Percentiles rank a stretch among this genome's conserved stretches.
Conservation (phyloP, 2,329 filamentous ascomycete species). For the Xylaria sp. region DNA sequence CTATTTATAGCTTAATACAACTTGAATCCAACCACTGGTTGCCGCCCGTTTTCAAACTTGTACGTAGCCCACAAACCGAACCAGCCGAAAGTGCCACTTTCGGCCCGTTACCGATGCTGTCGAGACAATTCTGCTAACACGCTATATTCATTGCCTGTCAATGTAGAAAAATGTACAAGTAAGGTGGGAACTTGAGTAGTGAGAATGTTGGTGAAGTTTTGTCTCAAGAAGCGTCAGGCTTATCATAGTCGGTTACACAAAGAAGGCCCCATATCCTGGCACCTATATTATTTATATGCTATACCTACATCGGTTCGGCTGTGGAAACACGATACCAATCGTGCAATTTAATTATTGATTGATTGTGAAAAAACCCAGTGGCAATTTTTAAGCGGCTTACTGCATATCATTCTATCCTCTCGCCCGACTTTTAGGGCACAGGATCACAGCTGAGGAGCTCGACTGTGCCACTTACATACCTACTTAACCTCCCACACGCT, state of each 20-base stretch:
- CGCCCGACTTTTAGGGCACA: not conserved
- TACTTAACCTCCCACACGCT: not conserved
- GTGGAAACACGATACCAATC: not conserved
- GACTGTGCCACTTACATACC: not conserved
- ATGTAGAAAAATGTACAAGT: not conserved
- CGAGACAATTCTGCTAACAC: slow-evolving; percentile 4
- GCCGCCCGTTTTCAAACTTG: not conserved
- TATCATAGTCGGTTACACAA: not conserved
- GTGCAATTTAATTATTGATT: not conserved
- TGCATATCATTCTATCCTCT: not conserved
- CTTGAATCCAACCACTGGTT: not conserved
- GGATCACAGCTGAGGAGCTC: not conserved
- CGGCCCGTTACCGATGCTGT: not conserved
- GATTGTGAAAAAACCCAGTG: not conserved
- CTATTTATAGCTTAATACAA: not conserved
- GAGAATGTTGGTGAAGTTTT: not conserved
- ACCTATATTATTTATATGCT: not conserved
- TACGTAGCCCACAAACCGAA: not conserved
- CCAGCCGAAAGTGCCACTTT: slow-evolving; percentile 1
- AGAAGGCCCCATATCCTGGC: not conserved
- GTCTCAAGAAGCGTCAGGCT: not conserved
- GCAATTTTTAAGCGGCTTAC: not conserved
- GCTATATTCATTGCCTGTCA: not conserved
- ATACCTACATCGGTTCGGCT: not conserved
- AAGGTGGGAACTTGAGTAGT: not conserved